Evolutionary conservation across 2,329 filamentous ascomycete genomes (phyloP).

Genomic region (Spiromastix sp.): DNA sequence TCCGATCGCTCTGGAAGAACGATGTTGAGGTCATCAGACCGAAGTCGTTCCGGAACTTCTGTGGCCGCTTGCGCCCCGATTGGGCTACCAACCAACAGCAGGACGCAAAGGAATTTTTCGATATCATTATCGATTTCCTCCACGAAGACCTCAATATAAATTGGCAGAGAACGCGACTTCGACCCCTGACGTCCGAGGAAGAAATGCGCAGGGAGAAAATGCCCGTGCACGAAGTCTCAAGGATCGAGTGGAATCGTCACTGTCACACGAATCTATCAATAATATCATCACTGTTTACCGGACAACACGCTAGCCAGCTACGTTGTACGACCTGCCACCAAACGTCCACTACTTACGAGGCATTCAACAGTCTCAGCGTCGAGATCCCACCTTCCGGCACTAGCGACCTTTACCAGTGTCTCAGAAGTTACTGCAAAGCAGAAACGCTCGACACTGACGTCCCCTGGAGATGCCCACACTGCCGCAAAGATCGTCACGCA

Average conservation of each 20-base stretch:
- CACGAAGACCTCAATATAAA: slow-evolving; percentile 75
- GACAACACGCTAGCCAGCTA: slow-evolving; percentile 53
- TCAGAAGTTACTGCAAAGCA: slow-evolving; percentile 58
- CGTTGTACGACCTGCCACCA: slow-evolving; percentile 51
- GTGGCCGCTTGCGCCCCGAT: slow-evolving; percentile 51
- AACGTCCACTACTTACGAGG: slow-evolving; percentile 57
- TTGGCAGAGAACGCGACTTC: slow-evolving; percentile 49
- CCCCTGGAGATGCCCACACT: slow-evolving; percentile 63
- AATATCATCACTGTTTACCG: slow-evolving; percentile 69
- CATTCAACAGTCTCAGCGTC: slow-evolving; percentile 61
- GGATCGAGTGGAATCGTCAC: slow-evolving; percentile 65
- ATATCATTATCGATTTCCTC: slow-evolving; percentile 69
- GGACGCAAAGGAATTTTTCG: slow-evolving; percentile 83
- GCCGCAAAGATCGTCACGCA: slow-evolving; percentile 56
- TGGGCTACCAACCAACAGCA: slow-evolving; percentile 74
- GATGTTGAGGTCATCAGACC: slow-evolving; percentile 43
- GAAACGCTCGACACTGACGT: slow-evolving; percentile 59
- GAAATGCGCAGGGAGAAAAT: slow-evolving; percentile 51
- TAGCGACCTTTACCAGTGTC: slow-evolving; percentile 55
- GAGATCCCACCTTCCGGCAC: slow-evolving; percentile 55
- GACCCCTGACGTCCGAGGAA: slow-evolving; percentile 48
- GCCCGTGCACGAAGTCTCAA: slow-evolving; percentile 54
- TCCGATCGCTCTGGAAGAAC: slow-evolving; percentile 53
- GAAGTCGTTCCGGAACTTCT: slow-evolving; percentile 56
- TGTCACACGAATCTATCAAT: slow-evolving; percentile 61